Percentiles rank a stretch among this genome's conserved stretches.
phyloP scores from a whole-genome alignment of 352 stramenopile species.

The Pythium dissotocum region DNA sequence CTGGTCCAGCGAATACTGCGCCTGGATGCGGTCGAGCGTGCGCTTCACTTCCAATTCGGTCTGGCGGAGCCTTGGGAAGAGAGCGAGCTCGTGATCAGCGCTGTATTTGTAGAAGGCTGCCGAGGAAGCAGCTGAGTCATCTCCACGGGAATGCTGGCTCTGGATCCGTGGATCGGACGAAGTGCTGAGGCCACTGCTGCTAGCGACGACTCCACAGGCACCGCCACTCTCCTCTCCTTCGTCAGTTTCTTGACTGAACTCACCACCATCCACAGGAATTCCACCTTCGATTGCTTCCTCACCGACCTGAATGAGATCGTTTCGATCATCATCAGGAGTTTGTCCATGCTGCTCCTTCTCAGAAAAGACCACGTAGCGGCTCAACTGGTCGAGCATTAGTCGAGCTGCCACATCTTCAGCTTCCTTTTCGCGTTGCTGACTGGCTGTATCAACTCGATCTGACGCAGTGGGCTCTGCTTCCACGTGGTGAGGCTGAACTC shows the following conservation, averaged over 20 bases:
- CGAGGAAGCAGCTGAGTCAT: background rate
- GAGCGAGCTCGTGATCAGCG: background rate
- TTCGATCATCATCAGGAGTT: background rate
- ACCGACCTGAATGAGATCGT: conserved; percentile 19
- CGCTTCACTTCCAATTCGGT: conserved; percentile 13
- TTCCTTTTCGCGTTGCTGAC: background rate
- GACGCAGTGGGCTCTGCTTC: background rate
- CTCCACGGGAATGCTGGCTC: background rate
- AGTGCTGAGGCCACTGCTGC: background rate
- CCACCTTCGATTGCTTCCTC: background rate
- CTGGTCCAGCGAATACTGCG: conserved; percentile 13
- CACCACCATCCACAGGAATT: background rate
- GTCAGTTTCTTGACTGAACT: background rate
- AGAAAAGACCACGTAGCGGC: conserved; percentile 16
- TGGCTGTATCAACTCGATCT: background rate
- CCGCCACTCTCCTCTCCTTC: background rate
- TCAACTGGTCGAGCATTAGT: conserved; percentile 9
- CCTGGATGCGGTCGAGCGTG: conserved; percentile 21
- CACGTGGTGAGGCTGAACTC: background rate
- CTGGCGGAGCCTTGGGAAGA: conserved; percentile 9
- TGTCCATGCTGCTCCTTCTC: background rate
- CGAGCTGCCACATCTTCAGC: background rate
- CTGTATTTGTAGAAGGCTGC: background rate
- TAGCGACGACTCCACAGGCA: background rate
- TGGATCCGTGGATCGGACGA: background rate